These are phyloP conservation scores for Rhizopus sp. DNA, from an alignment of 371 early-diverging fungal species.

Conservation along the genomic window DNA sequence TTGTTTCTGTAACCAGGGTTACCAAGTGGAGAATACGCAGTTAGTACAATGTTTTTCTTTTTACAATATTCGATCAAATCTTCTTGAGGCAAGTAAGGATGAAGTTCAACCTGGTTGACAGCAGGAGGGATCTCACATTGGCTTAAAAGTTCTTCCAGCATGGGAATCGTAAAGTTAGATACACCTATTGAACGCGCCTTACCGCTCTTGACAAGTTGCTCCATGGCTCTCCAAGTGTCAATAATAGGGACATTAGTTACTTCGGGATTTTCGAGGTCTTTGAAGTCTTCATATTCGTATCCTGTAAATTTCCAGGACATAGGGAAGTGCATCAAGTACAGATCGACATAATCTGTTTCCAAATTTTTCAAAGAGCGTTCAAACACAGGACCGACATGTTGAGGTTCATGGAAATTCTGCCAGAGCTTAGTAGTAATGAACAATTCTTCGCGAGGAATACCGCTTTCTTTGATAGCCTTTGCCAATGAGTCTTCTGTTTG, in stretches of 20 bases:
- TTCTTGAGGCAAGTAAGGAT: conserved; percentile 51
- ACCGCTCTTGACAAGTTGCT: conserved; percentile 62
- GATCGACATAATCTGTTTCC: conserved; percentile 82
- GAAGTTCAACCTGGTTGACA: conserved; percentile 78
- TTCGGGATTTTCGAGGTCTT: conserved; percentile 28
- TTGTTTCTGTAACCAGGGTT: conserved; percentile 34
- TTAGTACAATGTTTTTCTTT: conserved; percentile 38
- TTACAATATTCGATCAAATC: conserved; percentile 41
- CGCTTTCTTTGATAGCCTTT: conserved; percentile 59
- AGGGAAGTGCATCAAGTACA: conserved; percentile 78
- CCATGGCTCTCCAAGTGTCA: conserved; percentile 82
- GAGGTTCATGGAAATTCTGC: conserved; percentile 69
- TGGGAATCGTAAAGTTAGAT: conserved; percentile 64
- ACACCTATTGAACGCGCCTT: conserved; percentile 66
- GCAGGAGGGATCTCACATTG: conserved; percentile 77
- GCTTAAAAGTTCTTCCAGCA: conserved; percentile 69
- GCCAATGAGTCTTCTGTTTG: conserved; percentile 78
- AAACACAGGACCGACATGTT: conserved; percentile 51
- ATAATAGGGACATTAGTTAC: conserved; percentile 50
- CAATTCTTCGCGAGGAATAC: conserved; percentile 66
- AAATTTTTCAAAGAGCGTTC: conserved; percentile 70
- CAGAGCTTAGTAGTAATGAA: conserved; percentile 92
- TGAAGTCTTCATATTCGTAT: conserved; percentile 26
- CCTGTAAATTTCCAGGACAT: conserved; percentile 39
- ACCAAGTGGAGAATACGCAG: conserved; percentile 50